Percentiles rank a stretch among this genome's conserved stretches.
Evolutionary conservation across 371 early-diverging fungal species (phyloP).

Genomic region (Thermomucor indicae-seudaticae): DNA sequence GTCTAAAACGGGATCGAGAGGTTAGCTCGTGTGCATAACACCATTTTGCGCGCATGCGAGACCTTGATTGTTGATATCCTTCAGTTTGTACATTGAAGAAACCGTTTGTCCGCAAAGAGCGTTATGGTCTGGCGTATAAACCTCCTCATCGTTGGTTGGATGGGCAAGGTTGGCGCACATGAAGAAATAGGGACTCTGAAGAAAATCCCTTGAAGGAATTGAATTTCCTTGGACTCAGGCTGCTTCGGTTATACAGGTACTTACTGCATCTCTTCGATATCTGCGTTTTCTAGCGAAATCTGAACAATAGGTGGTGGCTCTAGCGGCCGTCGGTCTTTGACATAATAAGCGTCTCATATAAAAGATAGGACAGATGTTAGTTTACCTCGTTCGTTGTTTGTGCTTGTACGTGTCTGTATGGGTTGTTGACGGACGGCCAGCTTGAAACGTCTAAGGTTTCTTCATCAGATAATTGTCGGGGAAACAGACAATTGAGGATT

Average conservation of each 20-base stretch:
- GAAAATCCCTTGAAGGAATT: slow-evolving; percentile 48
- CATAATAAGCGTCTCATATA: not conserved
- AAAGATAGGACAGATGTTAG: not conserved
- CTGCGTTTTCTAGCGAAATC: slow-evolving; percentile 9
- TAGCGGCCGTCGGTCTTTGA: slow-evolving; percentile 14
- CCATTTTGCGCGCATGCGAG: not conserved
- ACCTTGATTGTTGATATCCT: slow-evolving; percentile 43
- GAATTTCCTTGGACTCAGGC: not conserved
- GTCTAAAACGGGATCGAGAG: slow-evolving; percentile 34
- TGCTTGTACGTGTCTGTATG: slow-evolving; percentile 17
- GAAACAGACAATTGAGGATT: no score
- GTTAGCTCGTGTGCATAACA: not conserved
- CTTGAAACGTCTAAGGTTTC: slow-evolving; percentile 5
- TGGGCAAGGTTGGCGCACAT: slow-evolving; percentile 46
- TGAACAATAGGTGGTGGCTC: slow-evolving; percentile 25
- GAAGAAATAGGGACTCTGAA: slow-evolving; percentile 46
- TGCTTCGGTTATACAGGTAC: not conserved
- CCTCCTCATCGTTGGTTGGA: slow-evolving; percentile 28
- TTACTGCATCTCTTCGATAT: slow-evolving; percentile 11
- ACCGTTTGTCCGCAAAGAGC: slow-evolving; percentile 43
- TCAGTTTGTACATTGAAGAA: slow-evolving; percentile 42
- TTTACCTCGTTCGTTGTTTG: slow-evolving; percentile 19
- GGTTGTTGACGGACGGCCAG: slow-evolving; percentile 16
- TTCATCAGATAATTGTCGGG: no score
- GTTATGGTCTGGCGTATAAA: slow-evolving; percentile 33